Evolutionary conservation across 306 rosid species (phyloP), one percentile per base, ranked within the genome.

Genomic region (Arachis stenosperma): DNA sequence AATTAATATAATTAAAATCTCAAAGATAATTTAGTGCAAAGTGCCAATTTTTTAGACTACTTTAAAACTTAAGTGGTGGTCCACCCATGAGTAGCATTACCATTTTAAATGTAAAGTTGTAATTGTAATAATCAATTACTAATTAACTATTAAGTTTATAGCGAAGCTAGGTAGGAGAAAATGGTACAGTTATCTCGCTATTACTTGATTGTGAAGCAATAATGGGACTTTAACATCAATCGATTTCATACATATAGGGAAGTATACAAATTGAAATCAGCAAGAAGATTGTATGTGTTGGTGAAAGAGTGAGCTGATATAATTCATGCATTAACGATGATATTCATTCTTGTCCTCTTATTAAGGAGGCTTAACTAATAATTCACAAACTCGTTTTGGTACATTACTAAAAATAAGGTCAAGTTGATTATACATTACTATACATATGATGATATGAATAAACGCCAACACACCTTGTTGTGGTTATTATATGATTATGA

Each of bases 331-430:
- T 53, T 65, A 44, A 72, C n/a, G 64, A 61, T 33, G 27, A 33
- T 33, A 33, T 63, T 72, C 44, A 27, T 27, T 9, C n/a, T 27
- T 52, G 65, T 60, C 33, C 50, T 8, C 47, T 41, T 2, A n/a
- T 33, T 33, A 33, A 33, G 3, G 3, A 61, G 46, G 17, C 61
- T 73, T 67, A 73, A 81, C 67, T 67, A 73, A 81, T 73, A 81
- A 77, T 81, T 73, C 79, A 77, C 41, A 3, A 52, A 64, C 39
- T 72, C 61, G 79, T 76, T 70, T 51, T 71, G 75, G 63, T 65
- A 46, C 71, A 48, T 80, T 53, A 42, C 67, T 54, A 30, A 40
- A 30, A 56, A 48, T 47, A 15, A 22, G 62, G 78, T 71, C 71
- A 59, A 13, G 41, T 66, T 71, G 44, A 66, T 65, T 36, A 44